phyloP scores from a whole-genome alignment of 1,139 yeast species.

The Yamadazyma blattariae region DNA sequence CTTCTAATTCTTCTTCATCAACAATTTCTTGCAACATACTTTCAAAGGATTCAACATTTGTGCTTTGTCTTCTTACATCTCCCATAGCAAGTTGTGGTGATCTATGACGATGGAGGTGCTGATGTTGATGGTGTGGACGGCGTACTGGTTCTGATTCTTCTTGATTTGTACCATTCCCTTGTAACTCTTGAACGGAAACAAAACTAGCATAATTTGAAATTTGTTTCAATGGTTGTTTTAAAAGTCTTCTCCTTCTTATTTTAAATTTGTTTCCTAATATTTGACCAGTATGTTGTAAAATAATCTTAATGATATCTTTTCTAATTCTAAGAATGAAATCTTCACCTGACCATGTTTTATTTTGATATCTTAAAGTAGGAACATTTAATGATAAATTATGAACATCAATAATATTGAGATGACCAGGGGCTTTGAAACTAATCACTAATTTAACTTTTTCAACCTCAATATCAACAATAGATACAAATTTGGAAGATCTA shows the following conservation, averaged over 20 bases:
- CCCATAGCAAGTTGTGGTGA: neutral
- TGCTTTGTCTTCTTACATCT: conserved; percentile 1
- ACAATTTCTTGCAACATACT: conserved; percentile 15
- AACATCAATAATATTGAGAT: conserved; percentile 65
- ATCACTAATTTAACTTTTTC: conserved; percentile 53
- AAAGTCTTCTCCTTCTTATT: conserved; percentile 26
- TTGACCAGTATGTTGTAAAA: conserved; percentile 75
- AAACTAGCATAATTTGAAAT: conserved; percentile 38
- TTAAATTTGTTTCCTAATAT: conserved; percentile 75
- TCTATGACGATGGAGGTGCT: conserved; percentile 4
- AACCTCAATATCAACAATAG: conserved; percentile 59
- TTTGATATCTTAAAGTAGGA: conserved; percentile 61
- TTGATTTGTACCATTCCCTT: conserved; percentile 21
- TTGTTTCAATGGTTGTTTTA: conserved; percentile 42
- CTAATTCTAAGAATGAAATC: conserved; percentile 65
- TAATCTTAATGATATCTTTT: conserved; percentile 65
- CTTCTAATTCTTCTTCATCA: conserved; percentile 17
- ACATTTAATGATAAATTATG: conserved; percentile 62
- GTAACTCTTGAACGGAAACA: conserved; percentile 41
- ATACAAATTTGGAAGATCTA: conserved; percentile 65
- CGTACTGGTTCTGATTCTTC: conserved; percentile 15
- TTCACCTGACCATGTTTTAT: conserved; percentile 77
- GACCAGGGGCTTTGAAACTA: conserved; percentile 76
- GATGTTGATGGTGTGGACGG: conserved; percentile 7
- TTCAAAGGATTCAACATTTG: conserved; percentile 11